These are phyloP conservation scores for Madurella mycetomatis DNA, from an alignment of 2,329 filamentous ascomycete species.

Conservation along the genomic window DNA sequence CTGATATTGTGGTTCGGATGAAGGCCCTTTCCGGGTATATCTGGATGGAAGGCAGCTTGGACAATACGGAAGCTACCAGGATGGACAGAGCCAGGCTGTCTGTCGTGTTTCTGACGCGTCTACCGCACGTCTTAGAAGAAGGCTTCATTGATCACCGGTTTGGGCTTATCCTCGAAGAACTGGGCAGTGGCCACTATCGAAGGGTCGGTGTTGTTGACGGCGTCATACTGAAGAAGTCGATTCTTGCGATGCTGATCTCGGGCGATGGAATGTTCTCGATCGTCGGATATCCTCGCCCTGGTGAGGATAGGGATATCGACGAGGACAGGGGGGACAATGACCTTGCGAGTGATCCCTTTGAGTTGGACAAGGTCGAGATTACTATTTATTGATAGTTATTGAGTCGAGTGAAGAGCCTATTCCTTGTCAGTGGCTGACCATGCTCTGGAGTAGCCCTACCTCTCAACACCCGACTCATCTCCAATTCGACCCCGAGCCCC, in stretches of 20 bases:
- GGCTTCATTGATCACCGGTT: slow-evolving; percentile 23
- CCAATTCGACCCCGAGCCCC: too few relatives aligned
- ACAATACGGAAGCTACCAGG: background rate
- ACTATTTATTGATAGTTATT: slow-evolving; percentile 3
- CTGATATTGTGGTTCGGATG: slow-evolving; percentile 5
- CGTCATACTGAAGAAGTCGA: slow-evolving; percentile 5
- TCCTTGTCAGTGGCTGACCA: too few relatives aligned
- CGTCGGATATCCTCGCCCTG: slow-evolving; percentile 1
- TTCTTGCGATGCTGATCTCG: background rate
- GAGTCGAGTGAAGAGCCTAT: too few relatives aligned
- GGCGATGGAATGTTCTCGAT: background rate
- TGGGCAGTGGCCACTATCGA: background rate
- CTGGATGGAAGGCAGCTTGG: slow-evolving; percentile 23
- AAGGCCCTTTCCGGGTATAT: background rate
- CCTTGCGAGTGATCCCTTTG: slow-evolving; percentile 8
- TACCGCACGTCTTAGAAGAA: slow-evolving; percentile 17
- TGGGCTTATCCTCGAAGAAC: slow-evolving; percentile 13
- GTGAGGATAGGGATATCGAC: slow-evolving; percentile 2
- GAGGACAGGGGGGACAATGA: slow-evolving; percentile 5
- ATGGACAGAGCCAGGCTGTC: background rate
- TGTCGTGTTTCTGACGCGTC: slow-evolving; percentile 17
- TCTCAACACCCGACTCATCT: too few relatives aligned
- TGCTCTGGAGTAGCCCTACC: too few relatives aligned
- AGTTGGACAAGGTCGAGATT: background rate
- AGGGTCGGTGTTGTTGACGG: slow-evolving; percentile 19